Evolutionary conservation across 2,329 filamentous ascomycete species (phyloP).

Genomic region (Volutella citrinella): DNA sequence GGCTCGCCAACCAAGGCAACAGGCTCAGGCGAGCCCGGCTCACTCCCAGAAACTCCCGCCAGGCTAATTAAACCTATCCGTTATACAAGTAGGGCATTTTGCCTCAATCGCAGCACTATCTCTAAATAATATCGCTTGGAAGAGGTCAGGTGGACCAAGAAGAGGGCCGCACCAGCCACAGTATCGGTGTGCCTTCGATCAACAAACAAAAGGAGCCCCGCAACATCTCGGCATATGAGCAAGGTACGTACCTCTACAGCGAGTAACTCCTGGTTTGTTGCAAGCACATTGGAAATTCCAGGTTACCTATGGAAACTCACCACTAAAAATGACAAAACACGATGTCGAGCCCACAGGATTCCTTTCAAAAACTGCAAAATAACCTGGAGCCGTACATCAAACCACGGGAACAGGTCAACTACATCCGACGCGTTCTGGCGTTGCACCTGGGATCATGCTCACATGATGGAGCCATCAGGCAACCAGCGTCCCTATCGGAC

Average conservation of each 20-base stretch:
- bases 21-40: no score
- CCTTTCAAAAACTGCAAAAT: conserved; percentile 35
- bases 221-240: conserved; percentile 2
- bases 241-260: conserved; percentile 18
- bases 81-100: no score
- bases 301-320: conserved; percentile 7
- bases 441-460: conserved; percentile 50
- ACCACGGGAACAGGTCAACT: conserved; percentile 54
- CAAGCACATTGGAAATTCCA: conserved; percentile 10
- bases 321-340: conserved; percentile 14
- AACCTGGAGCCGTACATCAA: conserved; percentile 52
- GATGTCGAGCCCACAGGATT: conserved; percentile 33
- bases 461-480: conserved; percentile 38
- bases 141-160: background rate
- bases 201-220: no score
- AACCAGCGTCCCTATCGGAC: conserved; percentile 49
- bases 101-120: no score
- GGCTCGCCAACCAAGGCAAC: no score
- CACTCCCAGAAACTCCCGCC: no score
- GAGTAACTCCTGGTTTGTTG: conserved; percentile 8
- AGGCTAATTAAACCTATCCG: no score
- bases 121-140: conserved; percentile 15
- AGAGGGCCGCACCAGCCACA: conserved; percentile 8
- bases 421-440: conserved; percentile 54
- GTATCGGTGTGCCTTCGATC: conserved; percentile 1